Evolutionary conservation across 192 early-diverging fungal genomes (phyloP), one percentile per base, ranked within the genome.

Genomic region (Coemansia nantahalensis): DNA sequence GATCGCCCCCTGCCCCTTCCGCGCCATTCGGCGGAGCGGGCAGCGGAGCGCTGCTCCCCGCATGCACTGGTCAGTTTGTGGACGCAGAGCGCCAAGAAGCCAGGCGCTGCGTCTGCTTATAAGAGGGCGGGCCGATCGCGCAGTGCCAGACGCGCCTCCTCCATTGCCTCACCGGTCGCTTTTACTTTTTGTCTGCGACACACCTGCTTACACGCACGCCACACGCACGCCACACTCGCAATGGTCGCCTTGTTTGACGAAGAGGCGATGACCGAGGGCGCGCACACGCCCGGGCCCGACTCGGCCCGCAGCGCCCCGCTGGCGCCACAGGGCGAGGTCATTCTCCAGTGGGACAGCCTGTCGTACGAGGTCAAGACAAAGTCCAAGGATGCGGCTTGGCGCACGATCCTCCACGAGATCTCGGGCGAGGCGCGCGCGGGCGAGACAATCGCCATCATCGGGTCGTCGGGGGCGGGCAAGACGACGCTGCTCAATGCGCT

Each of bases 391-490:
- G 23, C 44, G 5, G 32, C 43, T 7, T 55, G 53, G 40, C 65
- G 65, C 37, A 47, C 59, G n/a, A 68, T 96, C 39, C 73, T 96
- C 15, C 56, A 83, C 33, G 68, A 73, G 7, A 82, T 94, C 22
- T 82, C 79, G 2, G 94, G 92, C n/a, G 74, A 80, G 28, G 82
- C 88, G 18, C 66, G 78, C 22, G 79, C 89, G 4, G 90, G 88
- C 24, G 81, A 88, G 24, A 66, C 92, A 45, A 79, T 90, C 51
- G 92, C 90, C 2, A 84, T 98, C 16, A 95, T 96, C 83, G 95
- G 94, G 0, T 90, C 91, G 3, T 88, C 85, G 23, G 94, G 94
- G 13, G 90, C 93, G 8, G 95, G 93, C 32, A 96, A 94, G 73
- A 86, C 91, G 8, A 92, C 87, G 3, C 61, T 94, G n/a, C 76